phyloP scores from a whole-genome alignment of 1,284 basidiomycete species.

The Irpex rosettiformis region DNA sequence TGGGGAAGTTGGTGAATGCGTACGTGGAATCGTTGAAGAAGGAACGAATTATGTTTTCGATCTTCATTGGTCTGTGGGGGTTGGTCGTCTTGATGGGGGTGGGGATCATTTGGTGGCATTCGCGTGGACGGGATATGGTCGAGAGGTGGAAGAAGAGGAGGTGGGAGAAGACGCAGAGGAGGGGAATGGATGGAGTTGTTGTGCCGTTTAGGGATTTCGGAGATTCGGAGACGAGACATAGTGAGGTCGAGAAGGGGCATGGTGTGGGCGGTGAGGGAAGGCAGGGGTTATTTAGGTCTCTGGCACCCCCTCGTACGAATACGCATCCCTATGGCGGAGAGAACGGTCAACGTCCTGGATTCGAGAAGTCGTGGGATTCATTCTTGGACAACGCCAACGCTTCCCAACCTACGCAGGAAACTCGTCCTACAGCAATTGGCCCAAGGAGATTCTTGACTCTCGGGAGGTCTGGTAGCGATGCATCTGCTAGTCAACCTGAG shows the following conservation, averaged over 20 bases:
- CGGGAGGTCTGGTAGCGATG: slow-evolving; percentile 34
- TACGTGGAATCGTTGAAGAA: slow-evolving; percentile 75
- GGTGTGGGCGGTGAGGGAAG: slow-evolving; percentile 27
- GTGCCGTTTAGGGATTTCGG: slow-evolving; percentile 35
- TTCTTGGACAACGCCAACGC: slow-evolving; percentile 39
- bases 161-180: slow-evolving; percentile 51
- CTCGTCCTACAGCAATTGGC: slow-evolving; percentile 21
- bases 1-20: slow-evolving; percentile 68
- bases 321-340: slow-evolving; percentile 26
- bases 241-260: not conserved
- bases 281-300: slow-evolving; percentile 36
- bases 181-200: slow-evolving; percentile 40
- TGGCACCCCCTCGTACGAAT: slow-evolving; percentile 26
- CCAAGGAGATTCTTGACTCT: slow-evolving; percentile 44
- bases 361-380: slow-evolving; percentile 48
- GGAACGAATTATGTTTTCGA: slow-evolving; percentile 78
- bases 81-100: slow-evolving; percentile 75
- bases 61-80: slow-evolving; percentile 81
- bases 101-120: slow-evolving; percentile 61
- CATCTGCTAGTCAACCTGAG: slow-evolving; percentile 19
- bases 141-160: slow-evolving; percentile 45
- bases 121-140: slow-evolving; percentile 47
- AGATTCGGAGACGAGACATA: not conserved
- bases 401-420: slow-evolving; percentile 16
- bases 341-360: slow-evolving; percentile 31